Evolutionary conservation across 2,329 filamentous ascomycete genomes (phyloP), one percentile per base, ranked within the genome.

Genomic region (Pestalotiopsis sp.): DNA sequence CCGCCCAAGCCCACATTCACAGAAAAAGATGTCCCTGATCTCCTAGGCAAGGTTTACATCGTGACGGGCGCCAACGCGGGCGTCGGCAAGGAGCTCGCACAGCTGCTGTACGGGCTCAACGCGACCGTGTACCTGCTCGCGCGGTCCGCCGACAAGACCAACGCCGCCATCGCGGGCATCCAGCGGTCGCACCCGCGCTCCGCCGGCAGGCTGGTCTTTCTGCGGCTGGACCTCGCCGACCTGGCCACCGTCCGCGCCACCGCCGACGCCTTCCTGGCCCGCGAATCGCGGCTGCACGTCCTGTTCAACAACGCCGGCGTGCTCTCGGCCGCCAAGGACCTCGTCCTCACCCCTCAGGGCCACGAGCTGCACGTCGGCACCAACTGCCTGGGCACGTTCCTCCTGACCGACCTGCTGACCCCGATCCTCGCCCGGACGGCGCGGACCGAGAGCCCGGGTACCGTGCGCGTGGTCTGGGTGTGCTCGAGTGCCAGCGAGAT

Each of bases 121-220:
- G 84, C 80, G 41, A 83, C 78, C 64, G 80, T 85, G 49, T 85
- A 83, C 71, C 71, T 85, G 23, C 79, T 80, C 13, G 82, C 79
- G 2, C 80, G 84, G 25, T 52, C 45, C 3, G 14, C 14, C 4
- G 14, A n/a, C 14, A n/a, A n/a, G 2, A n/a, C 45, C 17, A 9
- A 23, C 9, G 17, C 17, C 7, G 45, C 17, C 5, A 23, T 52
- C n/a, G 1, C 17, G 14, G 14, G 2, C 4, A 52, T 52, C 6
- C 14, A n/a, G 17, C 17, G 7, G 7, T 9, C 4, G 14, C 14
- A 52, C 0, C 14, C 5, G 17, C 7, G 6, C 6, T 52, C 45
- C 0, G 9, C 45, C 17, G 45, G 45, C 45, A 1, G 4, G 2
- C 7, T 52, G 14, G 17, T n/a, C 0, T 52, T 52, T 11, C 1